These are phyloP conservation scores for Saccharomyces pastorianus DNA, from an alignment of 1,139 yeast genomes.

Conservation along the genomic window DNA sequence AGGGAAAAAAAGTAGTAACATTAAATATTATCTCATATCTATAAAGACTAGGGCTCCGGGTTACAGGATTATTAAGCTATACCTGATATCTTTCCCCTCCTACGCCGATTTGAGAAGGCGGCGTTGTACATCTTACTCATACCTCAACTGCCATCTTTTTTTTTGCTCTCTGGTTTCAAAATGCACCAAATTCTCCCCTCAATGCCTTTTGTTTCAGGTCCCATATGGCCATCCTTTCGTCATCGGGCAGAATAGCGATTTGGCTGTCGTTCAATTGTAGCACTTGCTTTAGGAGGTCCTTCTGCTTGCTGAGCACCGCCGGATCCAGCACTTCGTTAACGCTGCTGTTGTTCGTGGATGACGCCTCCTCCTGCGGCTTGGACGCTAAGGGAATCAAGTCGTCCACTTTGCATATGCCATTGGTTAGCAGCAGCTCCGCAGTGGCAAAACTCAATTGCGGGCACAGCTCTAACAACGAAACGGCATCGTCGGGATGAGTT, in stretches of 20 bases:
- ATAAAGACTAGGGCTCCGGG: neutral
- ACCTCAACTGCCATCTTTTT: neutral
- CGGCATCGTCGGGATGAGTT: slow-evolving; percentile 56
- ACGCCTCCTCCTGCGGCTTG: slow-evolving; percentile 5
- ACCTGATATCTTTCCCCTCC: neutral
- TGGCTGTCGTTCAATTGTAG: slow-evolving; percentile 58
- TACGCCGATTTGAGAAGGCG: too few species aligned
- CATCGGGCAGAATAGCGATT: slow-evolving; percentile 50
- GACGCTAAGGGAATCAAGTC: slow-evolving; percentile 30
- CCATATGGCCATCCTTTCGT: slow-evolving; percentile 39
- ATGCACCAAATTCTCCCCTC: slow-evolving; percentile 30
- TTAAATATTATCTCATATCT: neutral
- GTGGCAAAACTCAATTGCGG: slow-evolving; percentile 79
- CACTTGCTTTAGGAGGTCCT: slow-evolving; percentile 46
- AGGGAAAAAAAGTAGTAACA: neutral
- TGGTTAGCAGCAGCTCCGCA: slow-evolving; percentile 62
- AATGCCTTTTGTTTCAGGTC: slow-evolving; percentile 31
- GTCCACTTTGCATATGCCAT: slow-evolving; percentile 29
- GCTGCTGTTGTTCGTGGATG: slow-evolving; percentile 7
- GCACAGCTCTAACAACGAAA: slow-evolving; percentile 53
- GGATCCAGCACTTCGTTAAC: slow-evolving; percentile 33
- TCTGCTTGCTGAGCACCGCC: slow-evolving; percentile 42
- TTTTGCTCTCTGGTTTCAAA: slow-evolving; percentile 2
- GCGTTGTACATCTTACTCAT: too few species aligned
- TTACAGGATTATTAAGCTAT: neutral